Conservation (phyloP, 805 yeast species). For the Zygoascus biomembranicola region DNA sequence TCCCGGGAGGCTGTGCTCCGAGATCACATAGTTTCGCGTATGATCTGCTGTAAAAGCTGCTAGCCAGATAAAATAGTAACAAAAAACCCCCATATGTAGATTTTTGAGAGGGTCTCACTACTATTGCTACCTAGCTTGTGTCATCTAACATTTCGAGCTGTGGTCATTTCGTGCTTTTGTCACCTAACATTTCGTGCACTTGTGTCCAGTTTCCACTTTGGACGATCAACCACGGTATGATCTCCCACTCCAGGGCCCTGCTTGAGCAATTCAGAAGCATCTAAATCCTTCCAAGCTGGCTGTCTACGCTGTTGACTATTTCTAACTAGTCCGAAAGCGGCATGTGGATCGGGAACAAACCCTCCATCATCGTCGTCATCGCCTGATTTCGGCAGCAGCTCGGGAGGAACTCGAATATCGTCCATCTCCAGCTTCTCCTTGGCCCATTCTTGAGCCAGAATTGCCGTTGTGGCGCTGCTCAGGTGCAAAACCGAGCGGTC, state of each 20-base stretch:
- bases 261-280: conserved; percentile 11
- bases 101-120: too few species aligned
- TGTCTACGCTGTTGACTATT: conserved; percentile 3
- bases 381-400: conserved; percentile 16
- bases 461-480: conserved; percentile 20
- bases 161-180: too few species aligned
- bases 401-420: conserved; percentile 18
- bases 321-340: conserved; percentile 15
- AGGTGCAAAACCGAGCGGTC: conserved; percentile 26
- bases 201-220: not conserved
- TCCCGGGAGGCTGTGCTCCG: too few species aligned
- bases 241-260: conserved; percentile 8
- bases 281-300: conserved; percentile 19
- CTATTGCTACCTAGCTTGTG: too few species aligned
- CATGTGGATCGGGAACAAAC: conserved; percentile 16
- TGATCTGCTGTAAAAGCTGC: too few species aligned
- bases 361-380: conserved; percentile 19
- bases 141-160: too few species aligned
- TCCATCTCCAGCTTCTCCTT: conserved; percentile 24
- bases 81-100: too few species aligned
- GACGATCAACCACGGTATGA: not conserved
- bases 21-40: too few species aligned
- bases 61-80: too few species aligned
- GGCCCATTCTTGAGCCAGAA: conserved; percentile 25
- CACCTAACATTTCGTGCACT: too few species aligned